Percentiles rank a stretch among this genome's conserved stretches.
phyloP scores from a whole-genome alignment of 1,139 yeast genomes.

The Groenewaldozyma sp. region DNA sequence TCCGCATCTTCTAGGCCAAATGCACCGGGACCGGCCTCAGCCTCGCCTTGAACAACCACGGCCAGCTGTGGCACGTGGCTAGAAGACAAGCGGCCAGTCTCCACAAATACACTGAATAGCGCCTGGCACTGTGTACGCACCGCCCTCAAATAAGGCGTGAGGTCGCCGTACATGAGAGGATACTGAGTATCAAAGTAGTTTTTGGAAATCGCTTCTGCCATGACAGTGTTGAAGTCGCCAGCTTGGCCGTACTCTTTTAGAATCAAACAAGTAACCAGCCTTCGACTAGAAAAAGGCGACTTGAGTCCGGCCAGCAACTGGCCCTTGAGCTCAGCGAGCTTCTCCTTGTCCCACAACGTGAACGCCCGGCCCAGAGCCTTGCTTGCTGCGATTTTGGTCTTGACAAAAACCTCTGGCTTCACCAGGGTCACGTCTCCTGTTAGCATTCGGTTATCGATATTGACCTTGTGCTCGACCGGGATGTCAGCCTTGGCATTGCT shows the following conservation, averaged over 20 bases:
- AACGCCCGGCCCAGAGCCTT: slow-evolving; percentile 66
- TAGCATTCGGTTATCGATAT: slow-evolving; percentile 88
- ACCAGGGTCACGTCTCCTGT: slow-evolving; percentile 85
- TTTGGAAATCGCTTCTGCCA: slow-evolving; percentile 16
- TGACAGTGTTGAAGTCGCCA: slow-evolving; percentile 25
- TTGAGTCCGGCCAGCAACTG: slow-evolving; percentile 35
- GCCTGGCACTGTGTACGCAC: slow-evolving; percentile 85
- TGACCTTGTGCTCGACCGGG: slow-evolving; percentile 33
- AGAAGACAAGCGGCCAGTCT: slow-evolving; percentile 65
- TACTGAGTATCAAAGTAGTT: slow-evolving; percentile 26
- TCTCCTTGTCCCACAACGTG: slow-evolving; percentile 41
- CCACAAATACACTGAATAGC: slow-evolving; percentile 65
- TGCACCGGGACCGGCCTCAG: slow-evolving; percentile 92
- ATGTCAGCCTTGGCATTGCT: slow-evolving; percentile 5
- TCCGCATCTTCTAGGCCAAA: slow-evolving; percentile 76
- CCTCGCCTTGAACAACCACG: slow-evolving; percentile 85
- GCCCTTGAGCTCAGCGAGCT: slow-evolving; percentile 10
- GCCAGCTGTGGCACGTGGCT: slow-evolving; percentile 77
- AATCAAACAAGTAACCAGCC: slow-evolving; percentile 59
- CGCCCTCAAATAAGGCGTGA: slow-evolving; percentile 78
- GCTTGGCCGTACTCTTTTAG: slow-evolving; percentile 58
- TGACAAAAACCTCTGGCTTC: slow-evolving; percentile 63
- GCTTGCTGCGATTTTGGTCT: slow-evolving; percentile 71
- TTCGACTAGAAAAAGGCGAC: slow-evolving; percentile 72
- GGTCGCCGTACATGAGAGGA: slow-evolving; percentile 61